These are phyloP conservation scores for Xylariaceae sp. DNA, from an alignment of 2,329 filamentous ascomycete genomes.

Conservation along the genomic window DNA sequence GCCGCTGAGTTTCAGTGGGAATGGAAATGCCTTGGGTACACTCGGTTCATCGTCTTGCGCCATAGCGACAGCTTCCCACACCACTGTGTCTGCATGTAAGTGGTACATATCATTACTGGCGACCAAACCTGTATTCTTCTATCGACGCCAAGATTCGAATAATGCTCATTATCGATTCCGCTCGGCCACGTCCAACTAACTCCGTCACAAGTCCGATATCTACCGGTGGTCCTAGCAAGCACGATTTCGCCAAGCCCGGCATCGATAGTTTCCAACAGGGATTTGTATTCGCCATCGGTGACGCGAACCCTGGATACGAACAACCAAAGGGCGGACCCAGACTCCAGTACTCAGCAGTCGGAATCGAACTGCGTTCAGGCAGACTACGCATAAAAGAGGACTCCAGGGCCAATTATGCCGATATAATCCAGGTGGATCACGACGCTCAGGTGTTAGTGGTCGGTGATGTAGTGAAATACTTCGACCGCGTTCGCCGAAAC, in stretches of 20 bases:
- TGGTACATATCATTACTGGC: constrained; percentile 6
- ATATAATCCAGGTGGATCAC: constrained; percentile 35
- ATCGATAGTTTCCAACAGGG: constrained; percentile 36
- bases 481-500: constrained; percentile 35
- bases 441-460: constrained; percentile 35
- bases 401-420: constrained; percentile 36
- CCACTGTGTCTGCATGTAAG: constrained; percentile 36
- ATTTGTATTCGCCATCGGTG: constrained; percentile 33
- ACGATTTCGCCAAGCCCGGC: constrained; percentile 35
- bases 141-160: constrained; percentile 3
- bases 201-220: constrained; percentile 31
- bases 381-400: constrained; percentile 34
- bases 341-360: constrained; percentile 34
- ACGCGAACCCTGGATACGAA: constrained; percentile 29
- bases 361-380: constrained; percentile 32
- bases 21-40: constrained; percentile 37
- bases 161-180: background rate
- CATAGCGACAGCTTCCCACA: constrained; percentile 35
- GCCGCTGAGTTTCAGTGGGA: constrained; percentile 35
- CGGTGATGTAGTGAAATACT: constrained; percentile 35
- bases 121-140: background rate
- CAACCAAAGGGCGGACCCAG: constrained; percentile 27
- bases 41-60: constrained; percentile 35
- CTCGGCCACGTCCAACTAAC: constrained; percentile 15
- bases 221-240: constrained; percentile 29